A percentile compares a stretch with the other conserved stretches of the same genome.
Conservation (phyloP, 495 filamentous ascomycete species). For the Neurospora sp. region DNA sequence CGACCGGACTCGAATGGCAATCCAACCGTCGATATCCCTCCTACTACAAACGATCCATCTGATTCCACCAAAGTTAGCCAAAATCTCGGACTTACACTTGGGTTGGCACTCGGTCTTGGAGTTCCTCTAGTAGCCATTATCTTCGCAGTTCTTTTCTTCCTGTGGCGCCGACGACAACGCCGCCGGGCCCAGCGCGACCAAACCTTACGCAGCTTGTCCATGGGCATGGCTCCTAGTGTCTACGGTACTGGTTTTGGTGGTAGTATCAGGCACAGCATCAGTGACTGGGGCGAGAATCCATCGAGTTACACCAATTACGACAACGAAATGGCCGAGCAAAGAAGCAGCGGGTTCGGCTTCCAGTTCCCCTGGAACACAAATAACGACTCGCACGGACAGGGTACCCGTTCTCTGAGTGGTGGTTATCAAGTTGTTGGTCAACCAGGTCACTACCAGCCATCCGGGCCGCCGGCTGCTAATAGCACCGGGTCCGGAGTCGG, state of each 20-base stretch:
- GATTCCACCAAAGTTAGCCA: background rate
- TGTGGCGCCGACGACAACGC: slow-evolving; percentile 43
- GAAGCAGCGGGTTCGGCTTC: slow-evolving; percentile 6
- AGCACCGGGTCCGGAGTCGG: background rate
- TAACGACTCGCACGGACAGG: slow-evolving; percentile 28
- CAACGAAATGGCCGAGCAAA: slow-evolving; percentile 42
- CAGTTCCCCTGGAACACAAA: slow-evolving; percentile 23
- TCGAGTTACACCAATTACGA: slow-evolving; percentile 11
- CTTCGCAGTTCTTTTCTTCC: slow-evolving; percentile 39
- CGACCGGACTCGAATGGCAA: background rate
- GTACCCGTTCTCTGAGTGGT: slow-evolving; percentile 22
- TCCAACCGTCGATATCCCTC: background rate
- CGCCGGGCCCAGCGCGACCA: slow-evolving; percentile 26
- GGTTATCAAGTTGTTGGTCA: background rate
- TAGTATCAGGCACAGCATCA: slow-evolving; percentile 15
- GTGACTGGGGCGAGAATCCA: slow-evolving; percentile 1
- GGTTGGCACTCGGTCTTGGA: slow-evolving; percentile 64
- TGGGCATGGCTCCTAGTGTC: slow-evolving; percentile 17
- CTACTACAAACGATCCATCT: background rate
- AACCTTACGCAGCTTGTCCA: slow-evolving; percentile 28
- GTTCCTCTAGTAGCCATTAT: slow-evolving; percentile 51
- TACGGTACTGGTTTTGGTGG: slow-evolving; percentile 6
- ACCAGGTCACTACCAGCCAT: background rate
- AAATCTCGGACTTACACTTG: slow-evolving; percentile 44
- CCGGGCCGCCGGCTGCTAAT: background rate